Conservation (phyloP, 495 filamentous ascomycete species). For the Penicillium cosmopolitanum region DNA sequence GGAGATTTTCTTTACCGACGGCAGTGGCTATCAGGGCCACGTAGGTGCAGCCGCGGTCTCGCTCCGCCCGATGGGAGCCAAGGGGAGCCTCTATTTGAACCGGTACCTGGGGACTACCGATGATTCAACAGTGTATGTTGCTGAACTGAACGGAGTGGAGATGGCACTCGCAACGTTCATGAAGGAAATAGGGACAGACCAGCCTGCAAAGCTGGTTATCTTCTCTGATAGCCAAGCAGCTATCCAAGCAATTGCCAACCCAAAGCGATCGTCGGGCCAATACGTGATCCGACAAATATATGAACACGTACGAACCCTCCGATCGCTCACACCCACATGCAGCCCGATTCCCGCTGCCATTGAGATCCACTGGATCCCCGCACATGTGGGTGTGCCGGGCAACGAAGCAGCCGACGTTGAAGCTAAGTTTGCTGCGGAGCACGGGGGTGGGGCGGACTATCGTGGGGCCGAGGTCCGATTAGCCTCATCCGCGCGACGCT, state of each 20-base stretch:
- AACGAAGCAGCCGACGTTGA: constrained; percentile 32
- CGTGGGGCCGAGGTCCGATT: neutral
- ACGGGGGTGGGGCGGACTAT: neutral
- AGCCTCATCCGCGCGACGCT: neutral
- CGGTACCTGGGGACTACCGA: no score
- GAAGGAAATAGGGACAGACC: no score
- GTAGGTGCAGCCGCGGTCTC: neutral
- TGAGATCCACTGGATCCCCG: constrained; percentile 26
- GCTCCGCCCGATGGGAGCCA: no score
- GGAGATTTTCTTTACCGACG: neutral
- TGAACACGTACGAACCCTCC: constrained; percentile 5
- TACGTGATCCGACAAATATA: constrained; percentile 11
- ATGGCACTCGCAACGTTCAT: no score
- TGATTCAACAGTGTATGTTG: neutral
- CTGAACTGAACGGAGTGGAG: no score
- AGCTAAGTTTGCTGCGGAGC: neutral
- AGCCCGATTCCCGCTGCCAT: neutral
- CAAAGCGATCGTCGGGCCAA: constrained; percentile 13
- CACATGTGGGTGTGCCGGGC: constrained; percentile 29
- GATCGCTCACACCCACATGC: neutral
- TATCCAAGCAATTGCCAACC: constrained; percentile 15
- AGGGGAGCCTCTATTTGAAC: no score
- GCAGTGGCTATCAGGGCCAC: neutral
- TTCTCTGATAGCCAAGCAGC: constrained; percentile 23
- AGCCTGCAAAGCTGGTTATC: neutral